Conservation (phyloP, 2,329 filamentous ascomycete genomes). For the Paracamarosporium sp. region DNA sequence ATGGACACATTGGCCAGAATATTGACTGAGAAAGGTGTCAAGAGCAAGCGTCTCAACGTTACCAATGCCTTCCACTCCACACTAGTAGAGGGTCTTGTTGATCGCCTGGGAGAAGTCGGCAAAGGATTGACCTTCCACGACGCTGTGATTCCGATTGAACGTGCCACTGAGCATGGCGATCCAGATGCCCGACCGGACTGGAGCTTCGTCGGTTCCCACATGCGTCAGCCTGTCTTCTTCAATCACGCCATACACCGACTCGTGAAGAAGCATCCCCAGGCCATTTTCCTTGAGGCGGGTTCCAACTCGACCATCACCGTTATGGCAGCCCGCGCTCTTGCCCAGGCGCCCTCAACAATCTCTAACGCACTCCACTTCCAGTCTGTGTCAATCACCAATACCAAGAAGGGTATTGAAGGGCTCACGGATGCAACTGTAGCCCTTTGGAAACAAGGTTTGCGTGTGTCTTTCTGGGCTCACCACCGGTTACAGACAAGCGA, state of each 20-base stretch:
- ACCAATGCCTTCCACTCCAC: conserved; percentile 33
- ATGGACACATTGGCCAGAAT: conserved; percentile 20
- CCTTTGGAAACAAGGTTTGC: conserved; percentile 52
- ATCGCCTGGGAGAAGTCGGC: conserved; percentile 9
- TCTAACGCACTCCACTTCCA: conserved; percentile 12
- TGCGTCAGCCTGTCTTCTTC: conserved; percentile 55
- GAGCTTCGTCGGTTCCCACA: conserved; percentile 39
- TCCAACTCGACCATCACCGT: conserved; percentile 26
- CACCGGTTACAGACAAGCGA: conserved; percentile 32
- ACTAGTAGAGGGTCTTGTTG: conserved; percentile 32
- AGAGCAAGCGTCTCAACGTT: conserved; percentile 24
- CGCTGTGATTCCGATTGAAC: conserved; percentile 40
- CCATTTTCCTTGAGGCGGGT: conserved; percentile 31
- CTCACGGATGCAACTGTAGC: conserved; percentile 34
- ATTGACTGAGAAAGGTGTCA: neutral
- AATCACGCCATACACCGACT: conserved; percentile 52
- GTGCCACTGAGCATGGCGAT: neutral
- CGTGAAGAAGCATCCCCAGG: conserved; percentile 24
- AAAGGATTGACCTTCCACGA: conserved; percentile 39
- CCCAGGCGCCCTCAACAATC: no score
- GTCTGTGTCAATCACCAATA: conserved; percentile 7
- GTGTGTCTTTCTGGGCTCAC: conserved; percentile 49
- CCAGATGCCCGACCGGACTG: neutral
- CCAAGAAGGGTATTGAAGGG: neutral
- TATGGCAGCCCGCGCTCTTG: conserved; percentile 39